A percentile compares a stretch with the other conserved stretches of the same genome.
phyloP scores from a whole-genome alignment of 768 basidiomycete genomes.

The Trametes coccinea region DNA sequence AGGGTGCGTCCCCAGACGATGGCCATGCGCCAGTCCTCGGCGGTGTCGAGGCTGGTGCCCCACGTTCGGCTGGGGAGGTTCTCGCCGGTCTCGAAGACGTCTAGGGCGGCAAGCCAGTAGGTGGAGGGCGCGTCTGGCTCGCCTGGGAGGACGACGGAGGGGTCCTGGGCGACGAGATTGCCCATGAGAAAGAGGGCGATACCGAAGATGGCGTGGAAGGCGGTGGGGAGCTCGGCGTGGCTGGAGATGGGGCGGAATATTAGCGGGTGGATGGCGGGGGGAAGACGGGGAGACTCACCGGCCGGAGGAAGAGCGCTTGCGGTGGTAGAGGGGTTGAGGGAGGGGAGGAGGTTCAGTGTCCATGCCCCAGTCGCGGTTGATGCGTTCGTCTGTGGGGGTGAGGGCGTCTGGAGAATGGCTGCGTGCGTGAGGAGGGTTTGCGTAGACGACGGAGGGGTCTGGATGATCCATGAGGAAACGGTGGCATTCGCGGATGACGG shows the following conservation, averaged over 20 bases:
- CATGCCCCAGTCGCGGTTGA: slow-evolving; percentile 26
- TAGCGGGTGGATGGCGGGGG: background rate
- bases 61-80: slow-evolving; percentile 48
- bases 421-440: slow-evolving; percentile 22
- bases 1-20: slow-evolving; percentile 68
- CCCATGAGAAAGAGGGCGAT: slow-evolving; percentile 66
- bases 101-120: slow-evolving; percentile 70
- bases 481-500: slow-evolving; percentile 67
- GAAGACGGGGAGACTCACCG: background rate
- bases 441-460: slow-evolving; percentile 57
- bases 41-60: slow-evolving; percentile 10
- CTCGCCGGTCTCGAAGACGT: slow-evolving; percentile 71
- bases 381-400: slow-evolving; percentile 30
- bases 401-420: slow-evolving; percentile 23
- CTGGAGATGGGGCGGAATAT: slow-evolving; percentile 8
- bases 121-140: slow-evolving; percentile 53
- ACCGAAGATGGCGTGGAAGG: slow-evolving; percentile 67
- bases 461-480: slow-evolving; percentile 55
- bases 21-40: slow-evolving; percentile 70
- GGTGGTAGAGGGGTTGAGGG: background rate
- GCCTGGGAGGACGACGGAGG: slow-evolving; percentile 50
- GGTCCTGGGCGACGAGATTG: slow-evolving; percentile 54
- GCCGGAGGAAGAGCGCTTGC: background rate
- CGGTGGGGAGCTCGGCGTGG: slow-evolving; percentile 53
- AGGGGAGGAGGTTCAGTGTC: slow-evolving; percentile 10